Evolutionary conservation across 352 stramenopile species (phyloP), one percentile per base, ranked within the genome.

Genomic region (Lagenidium giganteum): DNA sequence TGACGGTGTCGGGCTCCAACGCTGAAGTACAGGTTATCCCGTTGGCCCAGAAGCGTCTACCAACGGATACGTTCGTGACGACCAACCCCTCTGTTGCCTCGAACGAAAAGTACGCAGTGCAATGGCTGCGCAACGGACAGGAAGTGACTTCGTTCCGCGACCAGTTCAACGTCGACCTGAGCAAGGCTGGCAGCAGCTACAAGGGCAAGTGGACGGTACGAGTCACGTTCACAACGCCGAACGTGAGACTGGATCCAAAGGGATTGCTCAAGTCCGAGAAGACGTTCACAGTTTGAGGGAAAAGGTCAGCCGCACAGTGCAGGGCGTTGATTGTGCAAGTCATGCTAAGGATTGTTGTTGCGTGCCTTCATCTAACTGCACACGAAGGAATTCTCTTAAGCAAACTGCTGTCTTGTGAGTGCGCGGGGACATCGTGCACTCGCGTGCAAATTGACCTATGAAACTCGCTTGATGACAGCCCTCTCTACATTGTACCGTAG

Each of bases 21-120:
- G 54, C 40, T n/a, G 45, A 30, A 33, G 36, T 66, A 24, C 46
- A 66, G 47, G 39, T 70, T n/a, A 66, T 70, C 24, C 55, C 55
- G 28, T 37, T 70, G 3, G 61, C 27, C 4, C 61, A 66, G 33
- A 31, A 64, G 27, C 61, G 61, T 22, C 29, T 49, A 1, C 31
- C 27, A 0, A 57, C 45, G 16, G 60, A 70, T 40, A 42, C 30
- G 23, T 70, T 70, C 36, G 25, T 56, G 5, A n/a, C 42, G 22
- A n/a, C 38, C n/a, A 62, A 70, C 41, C 37, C 54, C 3, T 27
- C 11, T 0, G 35, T 70, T 25, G 51, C 60, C 3, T 8, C 27
- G 0, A 47, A 45, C 1, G 60, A 70, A 26, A 59, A 52, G 44
- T 70, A 70, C 51, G 46, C 47, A 30, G 38, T 60, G 4, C 21